Percentiles rank a stretch among this genome's conserved stretches.
phyloP scores from a whole-genome alignment of 345 rosid species.

The Pistacia vera region DNA sequence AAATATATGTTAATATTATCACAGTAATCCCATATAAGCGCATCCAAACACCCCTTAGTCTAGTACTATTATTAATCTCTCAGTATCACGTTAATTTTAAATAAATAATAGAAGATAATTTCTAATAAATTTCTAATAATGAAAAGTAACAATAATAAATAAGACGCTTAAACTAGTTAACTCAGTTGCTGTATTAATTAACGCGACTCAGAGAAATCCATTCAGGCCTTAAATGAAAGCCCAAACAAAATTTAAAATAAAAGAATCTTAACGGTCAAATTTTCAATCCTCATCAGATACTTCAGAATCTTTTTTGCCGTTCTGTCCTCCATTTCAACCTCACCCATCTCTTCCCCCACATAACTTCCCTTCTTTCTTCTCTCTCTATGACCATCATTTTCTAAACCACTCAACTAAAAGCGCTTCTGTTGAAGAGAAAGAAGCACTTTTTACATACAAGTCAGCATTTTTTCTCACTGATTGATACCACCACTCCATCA shows the following conservation, averaged over 20 bases:
- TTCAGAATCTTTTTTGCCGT: slow-evolving; percentile 11
- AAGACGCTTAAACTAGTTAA: too few relatives aligned
- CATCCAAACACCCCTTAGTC: too few relatives aligned
- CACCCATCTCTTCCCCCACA: too few relatives aligned
- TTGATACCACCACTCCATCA: slow-evolving; percentile 99
- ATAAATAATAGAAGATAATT: too few relatives aligned
- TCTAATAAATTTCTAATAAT: too few relatives aligned
- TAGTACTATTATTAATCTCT: too few relatives aligned
- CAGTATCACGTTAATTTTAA: too few relatives aligned
- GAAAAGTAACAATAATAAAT: too few relatives aligned
- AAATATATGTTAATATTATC: too few relatives aligned
- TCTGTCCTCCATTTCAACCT: not conserved
- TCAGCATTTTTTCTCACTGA: slow-evolving; percentile 32
- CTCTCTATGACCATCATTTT: slow-evolving; percentile 2
- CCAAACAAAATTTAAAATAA: not conserved
- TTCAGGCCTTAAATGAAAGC: slow-evolving; percentile 11
- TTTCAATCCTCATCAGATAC: slow-evolving; percentile 1
- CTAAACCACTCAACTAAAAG: slow-evolving; percentile 9
- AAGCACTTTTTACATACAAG: slow-evolving; percentile 18
- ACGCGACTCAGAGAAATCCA: not conserved
- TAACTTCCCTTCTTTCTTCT: not conserved
- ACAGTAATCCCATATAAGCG: too few relatives aligned
- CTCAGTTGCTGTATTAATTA: too few relatives aligned
- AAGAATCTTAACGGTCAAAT: slow-evolving; percentile 28
- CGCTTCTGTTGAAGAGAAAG: slow-evolving; percentile 3